A percentile compares a stretch with the other conserved stretches of the same genome.
These are phyloP conservation scores for Thraustotheca clavata DNA, from an alignment of 352 stramenopile species.

Conservation along the genomic window DNA sequence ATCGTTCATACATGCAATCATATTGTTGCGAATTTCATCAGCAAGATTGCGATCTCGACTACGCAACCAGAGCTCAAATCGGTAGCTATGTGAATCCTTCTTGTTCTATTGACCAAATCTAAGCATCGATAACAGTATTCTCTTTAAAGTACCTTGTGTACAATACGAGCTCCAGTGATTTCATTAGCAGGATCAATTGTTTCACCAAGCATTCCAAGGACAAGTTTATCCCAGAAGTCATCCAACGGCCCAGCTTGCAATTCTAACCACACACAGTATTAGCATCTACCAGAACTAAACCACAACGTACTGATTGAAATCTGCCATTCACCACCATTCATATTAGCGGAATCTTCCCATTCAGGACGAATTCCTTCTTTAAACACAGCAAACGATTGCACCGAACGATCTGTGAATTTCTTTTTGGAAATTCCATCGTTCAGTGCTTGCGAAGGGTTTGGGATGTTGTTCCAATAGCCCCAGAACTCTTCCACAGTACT, in stretches of 20 bases:
- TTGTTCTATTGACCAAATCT: constrained; percentile 72
- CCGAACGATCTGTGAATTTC: constrained; percentile 85
- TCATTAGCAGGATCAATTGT: constrained; percentile 78
- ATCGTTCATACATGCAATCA: constrained; percentile 62
- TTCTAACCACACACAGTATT: constrained; percentile 29
- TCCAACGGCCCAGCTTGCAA: constrained; percentile 67
- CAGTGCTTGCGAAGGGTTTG: constrained; percentile 75
- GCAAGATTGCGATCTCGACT: constrained; percentile 44
- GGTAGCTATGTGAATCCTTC: constrained; percentile 77
- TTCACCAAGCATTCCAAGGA: constrained; percentile 86
- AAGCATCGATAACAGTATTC: not conserved
- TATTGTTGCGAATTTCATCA: constrained; percentile 66
- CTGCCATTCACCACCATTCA: constrained; percentile 74
- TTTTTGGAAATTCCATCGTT: constrained; percentile 82
- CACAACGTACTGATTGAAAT: constrained; percentile 11
- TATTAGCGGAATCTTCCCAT: constrained; percentile 88
- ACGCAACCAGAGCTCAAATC: constrained; percentile 79
- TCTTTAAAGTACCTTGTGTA: constrained; percentile 67
- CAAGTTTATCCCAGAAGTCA: constrained; percentile 84
- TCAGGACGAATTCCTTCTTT: constrained; percentile 84
- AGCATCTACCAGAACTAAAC: not conserved
- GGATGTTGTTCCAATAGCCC: constrained; percentile 88
- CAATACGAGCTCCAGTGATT: constrained; percentile 85
- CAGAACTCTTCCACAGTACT: constrained; percentile 85
- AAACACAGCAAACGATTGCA: constrained; percentile 92